phyloP scores from a whole-genome alignment of 1,284 basidiomycete species.

The Volvariella volvacea region DNA sequence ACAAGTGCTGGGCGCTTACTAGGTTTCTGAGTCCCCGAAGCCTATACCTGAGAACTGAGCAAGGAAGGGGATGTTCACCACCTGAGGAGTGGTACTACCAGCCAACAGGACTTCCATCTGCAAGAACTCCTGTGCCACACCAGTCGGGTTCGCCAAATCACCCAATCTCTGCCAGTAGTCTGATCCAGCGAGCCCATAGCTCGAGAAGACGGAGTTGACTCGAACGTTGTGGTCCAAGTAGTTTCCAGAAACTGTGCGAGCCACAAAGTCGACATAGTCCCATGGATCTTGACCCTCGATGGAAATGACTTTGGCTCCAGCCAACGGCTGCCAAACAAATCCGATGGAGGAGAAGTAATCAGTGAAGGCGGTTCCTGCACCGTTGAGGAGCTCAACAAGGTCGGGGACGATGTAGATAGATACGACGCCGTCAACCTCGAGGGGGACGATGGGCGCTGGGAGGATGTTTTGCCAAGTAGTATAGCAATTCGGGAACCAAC shows the following conservation, averaged over 20 bases:
- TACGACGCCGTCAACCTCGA: constrained; percentile 48
- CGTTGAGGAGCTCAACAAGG: constrained; percentile 40
- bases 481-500: constrained; percentile 56
- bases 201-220: constrained; percentile 57
- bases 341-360: constrained; percentile 41
- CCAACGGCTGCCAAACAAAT: constrained; percentile 54
- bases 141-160: constrained; percentile 49
- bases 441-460: constrained; percentile 50
- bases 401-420: constrained; percentile 53
- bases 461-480: constrained; percentile 50
- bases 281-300: constrained; percentile 52
- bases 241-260: constrained; percentile 52
- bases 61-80: constrained; percentile 46
- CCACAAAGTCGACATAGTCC: constrained; percentile 49
- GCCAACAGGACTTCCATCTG: constrained; percentile 40
- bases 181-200: constrained; percentile 44
- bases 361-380: constrained; percentile 40
- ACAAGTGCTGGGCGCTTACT: constrained; percentile 30
- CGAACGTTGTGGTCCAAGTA: constrained; percentile 58
- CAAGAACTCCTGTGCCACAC: constrained; percentile 39
- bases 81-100: constrained; percentile 40
- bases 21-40: constrained; percentile 48
- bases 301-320: constrained; percentile 48
- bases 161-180: constrained; percentile 51
- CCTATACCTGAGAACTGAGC: constrained; percentile 37